These are phyloP conservation scores for Ceratocystis cubensis DNA, from an alignment of 2,329 filamentous ascomycete species.

Conservation along the genomic window DNA sequence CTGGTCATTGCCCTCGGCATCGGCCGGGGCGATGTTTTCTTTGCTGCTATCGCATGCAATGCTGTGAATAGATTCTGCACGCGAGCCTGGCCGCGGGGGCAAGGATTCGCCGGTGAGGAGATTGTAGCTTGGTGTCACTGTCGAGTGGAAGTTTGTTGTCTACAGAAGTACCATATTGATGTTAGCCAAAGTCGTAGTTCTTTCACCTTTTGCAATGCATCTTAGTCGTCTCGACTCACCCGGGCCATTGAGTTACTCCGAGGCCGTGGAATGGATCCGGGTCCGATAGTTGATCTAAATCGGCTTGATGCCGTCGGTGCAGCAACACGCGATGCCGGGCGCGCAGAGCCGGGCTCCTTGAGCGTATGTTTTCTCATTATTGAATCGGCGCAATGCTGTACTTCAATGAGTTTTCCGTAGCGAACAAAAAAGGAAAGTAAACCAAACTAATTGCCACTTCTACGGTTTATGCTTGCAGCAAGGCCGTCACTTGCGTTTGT, in stretches of 20 bases:
- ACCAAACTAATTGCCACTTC: neutral
- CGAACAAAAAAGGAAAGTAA: neutral
- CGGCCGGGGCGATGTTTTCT: slow-evolving; percentile 46
- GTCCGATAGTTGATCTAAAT: slow-evolving; percentile 17
- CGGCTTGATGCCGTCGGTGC: slow-evolving; percentile 14
- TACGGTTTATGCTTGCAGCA: too few species aligned
- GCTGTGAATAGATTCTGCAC: slow-evolving; percentile 34
- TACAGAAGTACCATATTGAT: slow-evolving; percentile 15
- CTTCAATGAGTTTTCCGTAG: neutral
- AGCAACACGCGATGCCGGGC: slow-evolving; percentile 19
- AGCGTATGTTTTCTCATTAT: slow-evolving; percentile 17
- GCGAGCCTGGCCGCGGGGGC: slow-evolving; percentile 30
- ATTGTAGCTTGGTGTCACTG: slow-evolving; percentile 39
- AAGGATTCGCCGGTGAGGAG: slow-evolving; percentile 39
- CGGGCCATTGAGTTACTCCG: slow-evolving; percentile 14
- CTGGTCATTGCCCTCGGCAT: slow-evolving; percentile 47
- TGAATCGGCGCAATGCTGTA: neutral
- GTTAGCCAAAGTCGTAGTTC: slow-evolving; percentile 27
- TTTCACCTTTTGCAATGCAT: neutral
- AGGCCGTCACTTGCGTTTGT: too few species aligned
- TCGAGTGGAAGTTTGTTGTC: slow-evolving; percentile 15
- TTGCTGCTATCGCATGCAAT: slow-evolving; percentile 47
- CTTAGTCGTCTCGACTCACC: slow-evolving; percentile 4
- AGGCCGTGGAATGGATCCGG: slow-evolving; percentile 14
- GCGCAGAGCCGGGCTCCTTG: slow-evolving; percentile 18